Conservation (phyloP, 2,329 filamentous ascomycete genomes). For the Colletotrichum karsti region DNA sequence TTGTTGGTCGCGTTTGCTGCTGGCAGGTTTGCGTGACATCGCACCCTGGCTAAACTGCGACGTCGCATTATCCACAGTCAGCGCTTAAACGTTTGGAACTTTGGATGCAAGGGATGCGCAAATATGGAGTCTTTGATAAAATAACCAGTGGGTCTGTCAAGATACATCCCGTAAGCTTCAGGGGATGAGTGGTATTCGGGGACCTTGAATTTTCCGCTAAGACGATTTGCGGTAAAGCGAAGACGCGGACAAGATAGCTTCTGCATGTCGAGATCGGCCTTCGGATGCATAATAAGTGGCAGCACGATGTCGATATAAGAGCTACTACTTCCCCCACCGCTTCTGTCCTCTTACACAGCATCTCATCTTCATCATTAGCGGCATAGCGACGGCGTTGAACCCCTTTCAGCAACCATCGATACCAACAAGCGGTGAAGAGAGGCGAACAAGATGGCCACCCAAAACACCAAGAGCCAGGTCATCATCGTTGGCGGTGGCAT, state of each 20-base stretch:
- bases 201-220: background rate
- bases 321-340: background rate
- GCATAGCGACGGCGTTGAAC: background rate
- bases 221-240: background rate
- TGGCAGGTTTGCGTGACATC: no score
- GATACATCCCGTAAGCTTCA: background rate
- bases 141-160: background rate
- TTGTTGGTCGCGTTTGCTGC: no score
- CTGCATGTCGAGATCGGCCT: background rate
- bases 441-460: background rate
- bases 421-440: background rate
- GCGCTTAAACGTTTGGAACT: background rate
- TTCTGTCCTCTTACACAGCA: background rate
- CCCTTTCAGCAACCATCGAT: background rate
- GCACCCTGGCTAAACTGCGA: no score
- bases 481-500: conserved; percentile 35
- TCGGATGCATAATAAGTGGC: background rate
- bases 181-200: background rate
- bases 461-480: conserved; percentile 18
- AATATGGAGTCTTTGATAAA: background rate
- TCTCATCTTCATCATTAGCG: no score
- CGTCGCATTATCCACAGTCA: no score
- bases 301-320: background rate
- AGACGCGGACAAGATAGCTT: background rate
- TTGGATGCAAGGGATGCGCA: background rate